Evolutionary conservation across 2,329 filamentous ascomycete genomes (phyloP).

Genomic region (Ceratocystis albifundus): DNA sequence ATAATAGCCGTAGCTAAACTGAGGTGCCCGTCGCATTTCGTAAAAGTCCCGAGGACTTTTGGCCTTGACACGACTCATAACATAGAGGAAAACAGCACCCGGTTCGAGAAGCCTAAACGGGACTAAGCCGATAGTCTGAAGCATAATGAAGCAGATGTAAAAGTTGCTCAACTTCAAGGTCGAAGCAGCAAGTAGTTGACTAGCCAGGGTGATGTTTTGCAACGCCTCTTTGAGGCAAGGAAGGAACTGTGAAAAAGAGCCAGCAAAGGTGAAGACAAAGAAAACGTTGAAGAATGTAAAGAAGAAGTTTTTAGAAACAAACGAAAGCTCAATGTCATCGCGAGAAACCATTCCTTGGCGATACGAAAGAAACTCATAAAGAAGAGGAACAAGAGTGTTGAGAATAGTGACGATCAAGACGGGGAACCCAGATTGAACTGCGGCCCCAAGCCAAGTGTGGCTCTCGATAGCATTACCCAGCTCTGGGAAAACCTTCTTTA

Average conservation of each 20-base stretch:
- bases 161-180: conserved; percentile 67
- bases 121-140: conserved; percentile 87
- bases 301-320: conserved; percentile 98
- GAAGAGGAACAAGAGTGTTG: conserved; percentile 79
- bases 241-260: conserved; percentile 67
- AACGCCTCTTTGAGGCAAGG: conserved; percentile 60
- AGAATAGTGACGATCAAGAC: conserved; percentile 76
- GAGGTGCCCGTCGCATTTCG: conserved; percentile 66
- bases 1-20: conserved; percentile 94
- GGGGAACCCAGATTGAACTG: conserved; percentile 79
- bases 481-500: conserved; percentile 58
- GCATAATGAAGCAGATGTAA: conserved; percentile 86
- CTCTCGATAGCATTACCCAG: conserved; percentile 55
- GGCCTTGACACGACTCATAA: conserved; percentile 63
- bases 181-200: conserved; percentile 60
- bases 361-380: conserved; percentile 88
- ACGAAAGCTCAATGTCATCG: conserved; percentile 83
- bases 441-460: conserved; percentile 58
- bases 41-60: conserved; percentile 84
- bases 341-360: conserved; percentile 90
- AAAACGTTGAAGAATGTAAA: conserved; percentile 99
- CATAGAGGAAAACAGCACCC: conserved; percentile 72
- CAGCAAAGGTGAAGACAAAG: conserved; percentile 81
- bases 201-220: conserved; percentile 67
- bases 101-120: conserved; percentile 86